Base-by-base conservation (phyloP, 495 filamentous ascomycete genomes). In the Penicillium coprophilum region DNA sequence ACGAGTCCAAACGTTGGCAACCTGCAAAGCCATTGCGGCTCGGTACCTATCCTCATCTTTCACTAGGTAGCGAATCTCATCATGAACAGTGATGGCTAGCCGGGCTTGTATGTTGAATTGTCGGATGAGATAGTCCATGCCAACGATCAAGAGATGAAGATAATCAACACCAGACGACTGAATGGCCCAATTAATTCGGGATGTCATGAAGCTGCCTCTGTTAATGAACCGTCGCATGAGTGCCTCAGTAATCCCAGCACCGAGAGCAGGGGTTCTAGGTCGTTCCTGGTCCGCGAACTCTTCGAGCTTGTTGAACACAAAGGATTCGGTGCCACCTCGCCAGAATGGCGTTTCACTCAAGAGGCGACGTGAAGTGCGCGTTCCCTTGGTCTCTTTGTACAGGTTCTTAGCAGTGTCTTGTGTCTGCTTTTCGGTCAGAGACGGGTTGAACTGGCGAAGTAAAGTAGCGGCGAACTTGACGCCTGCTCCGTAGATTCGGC, bases 131-230 rank as follows among this genome's bases (percentile, higher is more conserved):
- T 96, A 94, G 67, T 97, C 92, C 94, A 98, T 99, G 24, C 84
- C 80, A 17, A 97, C 83, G 55, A 99, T 90, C 21, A 99, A 76
- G 10, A 99, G 87, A 63, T 99, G 94, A 11, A 99, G 83, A 72
- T 99, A 99, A 72, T 99, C 94, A 12, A 97, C 94, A 30, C 94
- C 94, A 8, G 89, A 94, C 3, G 91, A 96, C 62, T 99, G 94
- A 59, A 99, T 97, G 19, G 94, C 94, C 94, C 94, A 99, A 68
- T 99, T 99, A 75, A 99, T 96, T 17, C 94, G 85, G 32, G 89
- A 94, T 3, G 95, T 95, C 77, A 99, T 88, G 74, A 93, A 99
- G 45, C 87, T 90, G 28, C 92, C 92, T 63, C 88, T 92, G 70
- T 84, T 91, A 61, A 97, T 85, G 66, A 87, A 95, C 31, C 90